These are phyloP conservation scores for Pseudogymnoascus sp. DNA, from an alignment of 2,329 filamentous ascomycete species.

Conservation along the genomic window DNA sequence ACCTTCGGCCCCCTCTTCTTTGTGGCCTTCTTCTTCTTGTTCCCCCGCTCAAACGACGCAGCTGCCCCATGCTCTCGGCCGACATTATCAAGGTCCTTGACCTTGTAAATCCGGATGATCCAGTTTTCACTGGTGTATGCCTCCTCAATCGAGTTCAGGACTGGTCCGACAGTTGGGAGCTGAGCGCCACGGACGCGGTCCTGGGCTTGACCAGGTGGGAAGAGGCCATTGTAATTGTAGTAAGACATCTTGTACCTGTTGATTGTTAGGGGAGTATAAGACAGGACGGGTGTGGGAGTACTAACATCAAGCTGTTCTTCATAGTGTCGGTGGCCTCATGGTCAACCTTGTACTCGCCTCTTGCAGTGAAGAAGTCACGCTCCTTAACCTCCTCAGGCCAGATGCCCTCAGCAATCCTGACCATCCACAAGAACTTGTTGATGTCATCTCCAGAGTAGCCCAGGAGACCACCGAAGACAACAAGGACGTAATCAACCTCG, in stretches of 20 bases:
- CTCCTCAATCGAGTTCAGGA: conserved; percentile 85
- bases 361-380: conserved; percentile 85
- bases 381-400: conserved; percentile 99
- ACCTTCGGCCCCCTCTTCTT: conserved; percentile 67
- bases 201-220: conserved; percentile 80
- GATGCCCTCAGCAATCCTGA: conserved; percentile 96
- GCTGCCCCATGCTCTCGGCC: conserved; percentile 73
- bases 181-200: conserved; percentile 80
- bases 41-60: conserved; percentile 65
- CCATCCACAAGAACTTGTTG: conserved; percentile 99
- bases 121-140: conserved; percentile 99
- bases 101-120: conserved; percentile 99
- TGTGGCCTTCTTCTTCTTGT: conserved; percentile 71
- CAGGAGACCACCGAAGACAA: conserved; percentile 91
- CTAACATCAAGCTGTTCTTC: conserved; percentile 98
- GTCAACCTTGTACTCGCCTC: conserved; percentile 93
- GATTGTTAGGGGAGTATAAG: conserved; percentile 18
- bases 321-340: conserved; percentile 90
- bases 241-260: conserved; percentile 99
- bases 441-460: conserved; percentile 98
- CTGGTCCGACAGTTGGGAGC: conserved; percentile 75
- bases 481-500: conserved; percentile 96
- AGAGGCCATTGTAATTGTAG: conserved; percentile 90
- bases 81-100: conserved; percentile 96
- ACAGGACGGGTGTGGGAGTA: conserved; percentile 16